Base-by-base conservation (phyloP, 2,329 filamentous ascomycete genomes). In the Trichophyton verrucosum region DNA sequence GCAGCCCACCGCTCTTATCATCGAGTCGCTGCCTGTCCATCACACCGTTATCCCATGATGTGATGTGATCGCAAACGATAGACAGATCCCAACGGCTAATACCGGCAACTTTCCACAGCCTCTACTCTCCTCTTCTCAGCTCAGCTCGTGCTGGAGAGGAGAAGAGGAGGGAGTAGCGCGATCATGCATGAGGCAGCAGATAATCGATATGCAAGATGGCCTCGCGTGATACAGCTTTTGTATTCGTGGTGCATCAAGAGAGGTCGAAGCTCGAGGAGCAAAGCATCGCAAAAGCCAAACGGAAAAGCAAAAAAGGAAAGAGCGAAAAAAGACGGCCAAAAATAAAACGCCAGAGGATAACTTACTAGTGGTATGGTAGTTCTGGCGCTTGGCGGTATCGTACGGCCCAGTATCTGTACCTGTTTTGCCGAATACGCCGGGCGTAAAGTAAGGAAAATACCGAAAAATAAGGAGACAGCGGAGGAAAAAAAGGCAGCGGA, bases 171-270 rank as follows among this genome's bases (percentile, higher is more conserved):
- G 13, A 20, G 49, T 53, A 53, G 49, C 22, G 49, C 49, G 49
- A 53, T 27, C 49, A 53, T 53, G 49, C 49, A 53, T 53, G 49
- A 44, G n/a, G 40, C 33, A 44, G 22, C 27, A 53, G 49, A 27
- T n/a, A 53, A 53, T 53, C 49, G 49, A 53, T 33, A 53, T 53
- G 49, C 49, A 53, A 53, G 49, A 27, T 33, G 27, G 22, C 11
- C 49, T 53, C 49, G 49, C 49, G 49, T 53, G 49, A 53, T 53
- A 53, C 49, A 53, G 27, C 9, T 53, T 27, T 27, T 53, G 49
- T 53, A 53, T 53, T 53, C 49, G 49, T 53, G 49, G 49, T 53
- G 49, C 49, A 30, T 53, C 17, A 24, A n/a, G 49, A 53, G 49
- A 53, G 49, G 49, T n/a, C 49, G 27, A 53, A 53, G 49, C 13